Base-by-base conservation (phyloP, 768 basidiomycete genomes). In the Suillus luteus region DNA sequence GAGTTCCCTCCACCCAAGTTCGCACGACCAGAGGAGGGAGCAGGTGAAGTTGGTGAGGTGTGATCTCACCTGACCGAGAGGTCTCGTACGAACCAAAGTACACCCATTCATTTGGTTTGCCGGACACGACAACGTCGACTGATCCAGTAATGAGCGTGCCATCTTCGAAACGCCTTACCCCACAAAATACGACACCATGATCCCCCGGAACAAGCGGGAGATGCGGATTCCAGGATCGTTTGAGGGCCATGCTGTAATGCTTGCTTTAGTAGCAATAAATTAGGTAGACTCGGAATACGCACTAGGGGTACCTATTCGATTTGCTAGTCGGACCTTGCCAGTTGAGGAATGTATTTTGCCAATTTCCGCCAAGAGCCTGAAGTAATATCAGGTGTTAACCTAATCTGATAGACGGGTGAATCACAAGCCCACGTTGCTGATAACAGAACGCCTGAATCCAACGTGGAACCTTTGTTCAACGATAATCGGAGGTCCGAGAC, bases 221-320 rank as follows among this genome's bases (percentile, higher is more conserved):
- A 31, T 69, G 60, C 14, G 62, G 57, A 46, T 69, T 69, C 68
- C 66, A 69, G 1, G 64, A 58, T n/a, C 69, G 68, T 22, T 66
- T 66, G 14, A 65, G 59, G 2, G 68, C 65, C 27, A 57, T 19
- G 11, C 68, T 69, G 46, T 41, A n/a, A 17, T 9, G 22, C 17
- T 17, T 15, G 9, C 41, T 38, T 63, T 7, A 62, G 27, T 37
- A 35, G 46, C 4, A 8, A 46, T 33, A 22, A 0, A 33, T 55
- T 17, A 37, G 24, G 24, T 62, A 64, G 40, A 55, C 11, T 6
- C 5, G 19, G 31, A 24, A 40, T 31, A 27, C 59, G 44, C 22
- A 59, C 62, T 40, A 62, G 15, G 62, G 62, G 10, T 24, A 33
- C 40, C 38, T 59, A 22, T 33, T 41, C 24, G 24, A 24, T 12